A percentile compares a stretch with the other conserved stretches of the same genome.
phyloP scores from a whole-genome alignment of 139 green algal genomes.

The Chlorella sp. region DNA sequence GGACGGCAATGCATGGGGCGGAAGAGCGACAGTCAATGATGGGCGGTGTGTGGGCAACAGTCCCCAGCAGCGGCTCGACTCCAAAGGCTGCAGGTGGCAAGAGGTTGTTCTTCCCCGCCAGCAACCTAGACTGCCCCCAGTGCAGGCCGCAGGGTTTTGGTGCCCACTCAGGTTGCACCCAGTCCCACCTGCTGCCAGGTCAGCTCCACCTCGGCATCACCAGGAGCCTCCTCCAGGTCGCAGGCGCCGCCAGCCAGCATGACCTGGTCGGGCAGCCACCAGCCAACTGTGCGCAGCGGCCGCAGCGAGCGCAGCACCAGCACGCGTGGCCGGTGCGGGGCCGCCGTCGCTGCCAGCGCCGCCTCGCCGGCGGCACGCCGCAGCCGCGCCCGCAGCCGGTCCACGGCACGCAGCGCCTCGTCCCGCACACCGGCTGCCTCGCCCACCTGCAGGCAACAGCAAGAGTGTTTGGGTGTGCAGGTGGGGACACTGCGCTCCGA shows the following conservation, averaged over 20 bases:
- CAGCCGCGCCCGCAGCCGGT: constrained; percentile 76
- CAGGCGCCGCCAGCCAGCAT: constrained; percentile 55
- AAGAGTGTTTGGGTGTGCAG: no score
- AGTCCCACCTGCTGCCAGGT: constrained; percentile 55
- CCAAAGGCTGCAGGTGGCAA: no score
- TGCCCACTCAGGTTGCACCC: no score
- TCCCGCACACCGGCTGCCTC: constrained; percentile 64
- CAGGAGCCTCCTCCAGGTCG: constrained; percentile 49
- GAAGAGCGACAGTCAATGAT: not conserved
- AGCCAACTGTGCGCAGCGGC: constrained; percentile 47
- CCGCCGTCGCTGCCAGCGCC: constrained; percentile 9
- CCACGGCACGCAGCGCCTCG: constrained; percentile 68
- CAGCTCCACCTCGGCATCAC: constrained; percentile 44
- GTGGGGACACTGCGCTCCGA: no score
- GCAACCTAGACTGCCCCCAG: no score
- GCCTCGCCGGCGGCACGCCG: constrained; percentile 60
- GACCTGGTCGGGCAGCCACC: constrained; percentile 75
- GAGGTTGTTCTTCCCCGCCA: no score
- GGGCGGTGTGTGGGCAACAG: not conserved
- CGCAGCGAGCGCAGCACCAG: constrained; percentile 72
- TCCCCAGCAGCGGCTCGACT: no score
- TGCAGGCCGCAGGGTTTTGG: no score
- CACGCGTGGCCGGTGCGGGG: constrained; percentile 58
- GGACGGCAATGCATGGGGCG: not conserved
- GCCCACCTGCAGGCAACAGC: constrained; percentile 65